Conservation (phyloP, 2,329 filamentous ascomycete species). For the Chaetothyriales sp. region DNA sequence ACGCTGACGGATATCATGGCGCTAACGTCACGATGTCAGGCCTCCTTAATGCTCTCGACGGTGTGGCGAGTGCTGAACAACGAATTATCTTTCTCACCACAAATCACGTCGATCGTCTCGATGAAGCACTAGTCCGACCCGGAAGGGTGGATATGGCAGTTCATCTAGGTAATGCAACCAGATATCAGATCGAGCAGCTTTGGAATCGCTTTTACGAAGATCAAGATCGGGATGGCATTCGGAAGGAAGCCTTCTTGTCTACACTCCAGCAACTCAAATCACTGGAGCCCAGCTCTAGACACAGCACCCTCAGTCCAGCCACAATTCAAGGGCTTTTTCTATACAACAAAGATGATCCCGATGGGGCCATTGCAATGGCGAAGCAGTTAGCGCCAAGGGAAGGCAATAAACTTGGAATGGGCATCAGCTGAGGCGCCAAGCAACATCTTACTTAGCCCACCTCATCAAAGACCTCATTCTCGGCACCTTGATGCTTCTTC, state of each 20-base stretch:
- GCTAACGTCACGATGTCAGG: constrained; percentile 91
- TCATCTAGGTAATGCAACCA: constrained; percentile 73
- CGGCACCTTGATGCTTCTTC: no score
- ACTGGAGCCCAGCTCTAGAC: neutral
- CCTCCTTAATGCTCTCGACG: constrained; percentile 71
- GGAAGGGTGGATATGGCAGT: constrained; percentile 90
- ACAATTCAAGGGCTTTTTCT: constrained; percentile 88
- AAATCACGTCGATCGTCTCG: constrained; percentile 74
- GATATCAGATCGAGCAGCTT: constrained; percentile 70
- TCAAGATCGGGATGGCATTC: constrained; percentile 50
- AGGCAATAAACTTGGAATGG: neutral
- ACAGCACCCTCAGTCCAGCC: constrained; percentile 31
- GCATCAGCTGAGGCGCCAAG: neutral
- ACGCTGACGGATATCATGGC: constrained; percentile 70
- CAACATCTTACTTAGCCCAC: no score
- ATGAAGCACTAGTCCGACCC: constrained; percentile 77
- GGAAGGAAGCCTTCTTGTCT: constrained; percentile 55
- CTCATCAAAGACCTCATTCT: no score
- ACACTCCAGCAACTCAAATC: constrained; percentile 38
- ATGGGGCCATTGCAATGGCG: constrained; percentile 72
- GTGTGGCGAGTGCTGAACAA: constrained; percentile 88
- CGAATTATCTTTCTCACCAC: constrained; percentile 87
- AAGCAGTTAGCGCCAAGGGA: constrained; percentile 21
- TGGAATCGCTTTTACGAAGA: constrained; percentile 95
- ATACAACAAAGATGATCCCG: constrained; percentile 84